Evolutionary conservation across 2,329 filamentous ascomycete species (phyloP), one percentile per base, ranked within the genome.

Genomic region (Cercospora sp.): DNA sequence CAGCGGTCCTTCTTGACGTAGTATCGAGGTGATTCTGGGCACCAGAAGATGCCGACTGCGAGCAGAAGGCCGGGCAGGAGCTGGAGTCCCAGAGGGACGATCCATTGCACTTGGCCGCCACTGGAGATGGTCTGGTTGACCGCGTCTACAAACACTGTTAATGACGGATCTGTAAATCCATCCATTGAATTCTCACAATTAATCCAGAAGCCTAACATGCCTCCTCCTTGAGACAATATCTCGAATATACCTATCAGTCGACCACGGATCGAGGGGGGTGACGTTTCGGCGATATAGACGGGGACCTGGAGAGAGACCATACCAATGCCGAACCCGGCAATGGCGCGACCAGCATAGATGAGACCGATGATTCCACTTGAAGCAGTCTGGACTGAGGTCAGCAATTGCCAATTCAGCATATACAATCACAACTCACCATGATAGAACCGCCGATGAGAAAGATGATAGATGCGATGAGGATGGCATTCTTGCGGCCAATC

Each of bases 191-290:
- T n/a, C n/a, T 26, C 23, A 26, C 23, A 26, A 78, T 81, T 81
- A 70, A 81, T 79, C 80, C 79, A 81, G 67, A 81, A 81, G 5
- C 80, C 79, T 6, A 80, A 67, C 77, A 81, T 80, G 26, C 87
- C 88, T 33, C 89, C 86, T 1, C 86, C 81, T 79, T 90, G 89
- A 79, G 87, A 90, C 28, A 87, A 86, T 1, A 90, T 81, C 75
- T 91, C 89, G 77, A 89, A 91, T 63, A 90, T 85, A 62, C 89
- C 88, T 26, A 90, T 87, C 0, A 91, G 82, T 1, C 87, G 83
- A 18, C 89, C 89, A 69, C 89, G 84, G 58, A 90, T 84, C 3
- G 87, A 87, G 0, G 88, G 87, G 2, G 89, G 89, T 0, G 87
- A 75, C 7, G 75, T 78, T 62, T 81, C 79, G 8, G 78, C 77